Evolutionary conservation across 768 basidiomycete genomes (phyloP), one percentile per base, ranked within the genome.

Genomic region (Phanerochaete sordida): DNA sequence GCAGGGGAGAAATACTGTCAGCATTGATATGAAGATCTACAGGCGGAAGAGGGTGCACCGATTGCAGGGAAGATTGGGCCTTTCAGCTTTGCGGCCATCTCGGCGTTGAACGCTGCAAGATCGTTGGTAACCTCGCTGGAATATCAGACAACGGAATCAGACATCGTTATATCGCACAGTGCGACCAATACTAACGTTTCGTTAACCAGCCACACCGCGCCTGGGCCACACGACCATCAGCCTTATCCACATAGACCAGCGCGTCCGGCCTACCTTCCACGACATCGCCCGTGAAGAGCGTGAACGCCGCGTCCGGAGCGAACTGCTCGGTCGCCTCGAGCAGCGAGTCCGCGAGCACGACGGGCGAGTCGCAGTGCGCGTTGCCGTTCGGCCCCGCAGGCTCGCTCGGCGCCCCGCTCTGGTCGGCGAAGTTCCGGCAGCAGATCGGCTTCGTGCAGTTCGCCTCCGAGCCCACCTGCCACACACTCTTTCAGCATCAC

Each of bases 231-330:
- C 28, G 31, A 4, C 21, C 33, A 56, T 57, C 35, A 39, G 58
- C 23, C 13, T 7, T 33, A n/a, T 28, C 43, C 21, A 11, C 27
- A 52, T 24, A 35, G 0, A 19, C 44, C 26, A 12, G 24, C 7
- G 19, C 4, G 53, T 3, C 35, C 1, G 3, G 58, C 69, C 53
- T 52, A 83, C 84, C 81, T 71, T 86, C 84, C 4, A 86, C 78
- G 6, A 86, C 81, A 66, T 87, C 85, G 6, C 85, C 86, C 2
- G 85, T 88, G 64, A 86, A 87, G 33, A 88, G 79, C 4, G 81
- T 77, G 66, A 84, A 85, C 9, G 69, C 67, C 16, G 75, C 75
- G 15, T 47, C 26, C 15, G 43, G 28, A 2, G 21, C 56, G 44
- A 26, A 37, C 45, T 57, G 44, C 30, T 48, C 26, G 12, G 81